Conservation (phyloP, 164 flowering plant genomes). For the Umbilicus rupestris region DNA sequence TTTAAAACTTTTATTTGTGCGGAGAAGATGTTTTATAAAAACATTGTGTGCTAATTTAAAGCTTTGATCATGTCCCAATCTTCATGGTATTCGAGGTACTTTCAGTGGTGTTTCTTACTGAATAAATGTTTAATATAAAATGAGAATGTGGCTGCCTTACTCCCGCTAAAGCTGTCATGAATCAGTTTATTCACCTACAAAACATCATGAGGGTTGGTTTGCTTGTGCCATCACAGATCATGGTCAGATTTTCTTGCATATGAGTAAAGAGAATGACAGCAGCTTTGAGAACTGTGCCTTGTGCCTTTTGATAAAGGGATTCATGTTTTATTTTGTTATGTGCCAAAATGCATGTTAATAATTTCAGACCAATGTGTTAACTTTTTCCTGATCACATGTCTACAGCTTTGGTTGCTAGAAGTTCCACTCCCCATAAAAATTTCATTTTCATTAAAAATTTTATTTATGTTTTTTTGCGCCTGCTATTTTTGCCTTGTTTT, state of each 20-base stretch:
- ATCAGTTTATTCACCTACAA: neutral
- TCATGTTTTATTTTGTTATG: neutral
- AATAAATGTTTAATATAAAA: too few species aligned
- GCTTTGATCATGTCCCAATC: too few species aligned
- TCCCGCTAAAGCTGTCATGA: neutral
- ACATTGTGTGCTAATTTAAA: too few species aligned
- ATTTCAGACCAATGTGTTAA: neutral
- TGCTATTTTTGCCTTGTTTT: too few species aligned
- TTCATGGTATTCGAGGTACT: too few species aligned
- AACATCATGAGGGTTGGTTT: neutral
- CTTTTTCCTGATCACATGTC: too few species aligned
- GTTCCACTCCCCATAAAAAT: too few species aligned
- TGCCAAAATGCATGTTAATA: neutral
- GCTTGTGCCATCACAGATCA: neutral
- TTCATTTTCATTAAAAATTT: too few species aligned
- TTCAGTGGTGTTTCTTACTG: too few species aligned
- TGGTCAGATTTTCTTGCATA: neutral
- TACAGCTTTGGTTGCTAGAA: too few species aligned
- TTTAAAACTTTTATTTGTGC: constrained; percentile 23
- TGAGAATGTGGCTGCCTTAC: too few species aligned
- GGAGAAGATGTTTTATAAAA: constrained; percentile 12
- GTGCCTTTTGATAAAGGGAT: neutral
- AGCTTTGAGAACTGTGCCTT: neutral
- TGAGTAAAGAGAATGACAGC: neutral
- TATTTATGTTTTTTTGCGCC: too few species aligned